Base-by-base conservation (phyloP, 148 eudicot species). In the Mesembryanthemum crystallinum region DNA sequence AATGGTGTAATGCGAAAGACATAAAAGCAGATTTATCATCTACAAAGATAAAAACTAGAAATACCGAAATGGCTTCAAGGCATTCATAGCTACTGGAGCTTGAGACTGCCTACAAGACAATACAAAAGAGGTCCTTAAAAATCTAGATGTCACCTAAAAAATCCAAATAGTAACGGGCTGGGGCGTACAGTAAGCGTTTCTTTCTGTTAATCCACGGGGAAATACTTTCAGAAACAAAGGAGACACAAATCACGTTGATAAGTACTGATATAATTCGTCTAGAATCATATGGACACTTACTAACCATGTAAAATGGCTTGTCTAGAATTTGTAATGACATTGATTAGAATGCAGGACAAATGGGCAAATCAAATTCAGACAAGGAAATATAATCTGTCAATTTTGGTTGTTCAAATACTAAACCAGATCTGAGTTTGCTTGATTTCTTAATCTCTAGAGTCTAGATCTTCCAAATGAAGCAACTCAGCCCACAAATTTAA, bases 231-330 rank as follows among this genome's bases (percentile, higher is more conserved):
- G 21, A 37, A 42, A 17, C 12, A 58, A 35, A 32, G 64, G 47
- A 71, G 49, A 71, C 28, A 45, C 47, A 55, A 58, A 59, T 39
- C 75, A 72, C 52, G 58, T 21, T 59, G 64, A 72, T 72, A 54
- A 30, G 52, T 57, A 49, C 35, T 37, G 54, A 61, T 57, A 23
- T 4, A 15, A 52, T 15, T 52, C 57, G 57, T 20, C 5, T 52
- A 17, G 49, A 33, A 54, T 39, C 10, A 24, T 37, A 17, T 3
- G 2, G 61, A 70, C 43, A 29, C n/a, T 70, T 70, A 27, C 17
- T 27, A 49, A 27, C 15, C 24, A n/a, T 55, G 58, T 10, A 54
- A 54, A 54, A n/a, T 12, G 15, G 20, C 23, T 58, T 72, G 64
- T 72, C 49, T 39, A 5, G 49, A 73, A 42, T 59, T 42, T 59